Percentiles rank a stretch among this genome's conserved stretches.
Evolutionary conservation across 2,329 filamentous ascomycete species (phyloP).

Genomic region (Atkinsonella hypoxylon): DNA sequence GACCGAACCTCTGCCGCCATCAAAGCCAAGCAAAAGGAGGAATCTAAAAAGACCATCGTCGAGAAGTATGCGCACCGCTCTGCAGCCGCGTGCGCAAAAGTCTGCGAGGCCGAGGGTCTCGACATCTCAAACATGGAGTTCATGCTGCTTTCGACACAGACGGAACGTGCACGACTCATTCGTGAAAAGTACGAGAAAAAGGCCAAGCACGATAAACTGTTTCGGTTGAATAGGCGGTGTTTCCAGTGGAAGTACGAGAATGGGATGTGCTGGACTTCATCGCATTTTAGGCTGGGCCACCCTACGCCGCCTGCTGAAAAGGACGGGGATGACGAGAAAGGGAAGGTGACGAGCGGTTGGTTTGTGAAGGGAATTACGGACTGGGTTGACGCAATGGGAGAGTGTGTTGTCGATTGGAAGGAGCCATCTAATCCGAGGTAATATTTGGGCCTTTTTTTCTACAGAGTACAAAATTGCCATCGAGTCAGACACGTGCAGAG

Average conservation of each 20-base stretch:
- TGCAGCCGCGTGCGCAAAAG: conserved; percentile 33
- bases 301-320: conserved; percentile 15
- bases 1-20: conserved; percentile 18
- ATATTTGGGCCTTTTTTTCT: neutral
- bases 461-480: no score
- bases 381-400: conserved; percentile 33
- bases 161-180: conserved; percentile 17
- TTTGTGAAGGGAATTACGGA: conserved; percentile 33
- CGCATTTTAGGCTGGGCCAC: conserved; percentile 31
- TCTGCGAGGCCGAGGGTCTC: conserved; percentile 32
- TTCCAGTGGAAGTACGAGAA: conserved; percentile 36
- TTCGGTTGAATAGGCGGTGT: conserved; percentile 25
- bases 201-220: conserved; percentile 9
- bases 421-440: conserved; percentile 8
- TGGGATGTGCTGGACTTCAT: conserved; percentile 30
- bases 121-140: conserved; percentile 23
- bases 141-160: conserved; percentile 16
- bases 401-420: conserved; percentile 31
- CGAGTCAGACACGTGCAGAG: no score
- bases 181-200: conserved; percentile 16
- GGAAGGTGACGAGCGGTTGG: conserved; percentile 31
- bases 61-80: conserved; percentile 34
- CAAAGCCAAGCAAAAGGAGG: conserved; percentile 24
- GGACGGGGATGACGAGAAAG: neutral
- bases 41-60: conserved; percentile 26